phyloP scores from a whole-genome alignment of 306 rosid species.

The Vigna reflexopilosa region DNA sequence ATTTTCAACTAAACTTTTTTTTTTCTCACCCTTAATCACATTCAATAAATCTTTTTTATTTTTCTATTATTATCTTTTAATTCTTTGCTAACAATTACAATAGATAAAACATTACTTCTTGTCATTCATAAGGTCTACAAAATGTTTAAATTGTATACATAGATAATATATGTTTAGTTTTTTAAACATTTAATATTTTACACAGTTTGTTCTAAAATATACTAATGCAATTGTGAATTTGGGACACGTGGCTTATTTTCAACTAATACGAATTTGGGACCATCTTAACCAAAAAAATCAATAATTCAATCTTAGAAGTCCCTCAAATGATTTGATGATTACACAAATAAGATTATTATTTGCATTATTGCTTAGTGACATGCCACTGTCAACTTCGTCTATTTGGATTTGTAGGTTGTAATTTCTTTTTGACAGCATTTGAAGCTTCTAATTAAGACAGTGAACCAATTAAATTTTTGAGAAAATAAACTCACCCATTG shows the following conservation, averaged over 20 bases:
- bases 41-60: not conserved
- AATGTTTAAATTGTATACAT: too few relatives aligned
- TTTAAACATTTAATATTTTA: too few relatives aligned
- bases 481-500: not conserved
- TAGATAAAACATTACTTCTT: too few relatives aligned
- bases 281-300: not conserved
- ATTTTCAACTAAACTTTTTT: slow-evolving; percentile 2
- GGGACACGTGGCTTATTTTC: not conserved
- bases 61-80: too few relatives aligned
- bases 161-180: too few relatives aligned
- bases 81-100: too few relatives aligned
- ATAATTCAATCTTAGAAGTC: not conserved
- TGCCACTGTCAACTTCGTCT: not conserved
- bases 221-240: too few relatives aligned
- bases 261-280: not conserved
- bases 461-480: not conserved
- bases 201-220: too few relatives aligned
- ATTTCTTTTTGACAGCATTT: not conserved
- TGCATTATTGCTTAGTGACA: slow-evolving; percentile 25
- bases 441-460: not conserved
- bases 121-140: too few relatives aligned
- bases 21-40: too few relatives aligned
- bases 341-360: not conserved
- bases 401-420: slow-evolving; percentile 9
- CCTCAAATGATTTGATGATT: not conserved